Evolutionary conservation across 2,329 filamentous ascomycete genomes (phyloP), one percentile per base, ranked within the genome.

Genomic region (Neonectria ditissima): DNA sequence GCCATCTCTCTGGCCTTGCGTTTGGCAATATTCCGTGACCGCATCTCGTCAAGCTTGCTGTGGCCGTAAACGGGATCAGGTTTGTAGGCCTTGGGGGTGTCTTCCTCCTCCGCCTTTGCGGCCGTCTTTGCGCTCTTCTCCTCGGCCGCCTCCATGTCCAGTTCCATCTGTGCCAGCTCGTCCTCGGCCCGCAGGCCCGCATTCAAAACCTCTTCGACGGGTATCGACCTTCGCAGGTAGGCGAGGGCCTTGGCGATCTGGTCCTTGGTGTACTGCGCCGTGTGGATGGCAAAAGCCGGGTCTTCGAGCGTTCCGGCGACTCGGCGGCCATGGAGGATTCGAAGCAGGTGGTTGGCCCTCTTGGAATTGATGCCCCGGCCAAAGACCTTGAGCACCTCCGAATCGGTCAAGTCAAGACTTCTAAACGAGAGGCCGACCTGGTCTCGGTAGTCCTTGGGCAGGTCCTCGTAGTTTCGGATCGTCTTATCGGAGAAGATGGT

Each of bases 241-340:
- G 76, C 77, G 59, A 91, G 77, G 1, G 82, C 88, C 44, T 71
- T 80, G 16, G 77, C 73, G 16, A 83, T 77, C 62, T 87, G 81
- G 1, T 75, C 64, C 2, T 75, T 57, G 9, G 77, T 77, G 67
- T 80, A 89, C 10, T 75, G 70, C 2, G 76, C 76, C 28, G 86
- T 88, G 66, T 87, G 83, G 26, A 77, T 66, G 37, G 77, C 77
- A 51, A 86, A 81, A 5, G 77, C 79, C 2, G 88, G 88, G 71
- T 91, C 88, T 11, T 87, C 83, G 44, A 91, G 79, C 3, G 88
- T 89, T 34, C 89, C 89, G 8, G 88, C 87, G 22, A 91, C 87
- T 43, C 89, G 82, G 37, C 87, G 83, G 9, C 88, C 89, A 72
- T 91, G 89, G 13, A 90, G 76, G 53, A 90, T 85, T 55, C 81